phyloP scores from a whole-genome alignment of 257 asterid species.

The Buddleja alternifolia region DNA sequence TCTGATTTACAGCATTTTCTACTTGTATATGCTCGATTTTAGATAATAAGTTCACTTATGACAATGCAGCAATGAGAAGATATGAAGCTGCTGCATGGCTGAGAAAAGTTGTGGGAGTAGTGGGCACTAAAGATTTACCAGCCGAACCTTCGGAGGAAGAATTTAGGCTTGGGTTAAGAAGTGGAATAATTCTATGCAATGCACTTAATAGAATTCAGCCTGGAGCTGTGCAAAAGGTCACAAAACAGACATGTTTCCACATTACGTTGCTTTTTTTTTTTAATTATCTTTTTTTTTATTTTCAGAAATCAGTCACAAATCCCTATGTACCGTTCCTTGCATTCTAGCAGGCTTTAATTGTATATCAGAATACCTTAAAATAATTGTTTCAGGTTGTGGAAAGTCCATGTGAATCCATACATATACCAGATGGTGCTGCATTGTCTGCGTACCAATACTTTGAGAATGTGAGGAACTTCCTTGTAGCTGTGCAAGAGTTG shows the following conservation, averaged over 20 bases:
- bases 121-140: conserved; percentile 88
- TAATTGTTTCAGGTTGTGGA: conserved; percentile 82
- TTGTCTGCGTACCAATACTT: conserved; percentile 87
- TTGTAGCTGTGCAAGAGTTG: conserved; percentile 82
- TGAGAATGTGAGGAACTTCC: conserved; percentile 87
- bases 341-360: conserved; percentile 1
- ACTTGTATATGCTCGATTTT: not conserved
- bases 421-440: conserved; percentile 87
- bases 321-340: not conserved
- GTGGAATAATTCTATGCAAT: conserved; percentile 93
- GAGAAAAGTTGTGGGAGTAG: conserved; percentile 87
- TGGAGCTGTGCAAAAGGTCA: conserved; percentile 89
- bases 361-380: not conserved
- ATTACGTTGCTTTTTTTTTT: not conserved
- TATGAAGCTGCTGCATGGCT: conserved; percentile 91
- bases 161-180: conserved; percentile 82
- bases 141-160: conserved; percentile 98
- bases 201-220: conserved; percentile 82
- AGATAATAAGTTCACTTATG: conserved; percentile 16
- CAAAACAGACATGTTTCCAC: not conserved
- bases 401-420: conserved; percentile 65
- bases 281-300: too few species aligned
- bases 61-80: conserved; percentile 71
- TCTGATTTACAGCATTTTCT: not conserved
- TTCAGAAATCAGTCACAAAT: not conserved